Percentiles rank a stretch among this genome's conserved stretches.
Evolutionary conservation across 768 basidiomycete genomes (phyloP).

Genomic region (Lactarius tabidus): DNA sequence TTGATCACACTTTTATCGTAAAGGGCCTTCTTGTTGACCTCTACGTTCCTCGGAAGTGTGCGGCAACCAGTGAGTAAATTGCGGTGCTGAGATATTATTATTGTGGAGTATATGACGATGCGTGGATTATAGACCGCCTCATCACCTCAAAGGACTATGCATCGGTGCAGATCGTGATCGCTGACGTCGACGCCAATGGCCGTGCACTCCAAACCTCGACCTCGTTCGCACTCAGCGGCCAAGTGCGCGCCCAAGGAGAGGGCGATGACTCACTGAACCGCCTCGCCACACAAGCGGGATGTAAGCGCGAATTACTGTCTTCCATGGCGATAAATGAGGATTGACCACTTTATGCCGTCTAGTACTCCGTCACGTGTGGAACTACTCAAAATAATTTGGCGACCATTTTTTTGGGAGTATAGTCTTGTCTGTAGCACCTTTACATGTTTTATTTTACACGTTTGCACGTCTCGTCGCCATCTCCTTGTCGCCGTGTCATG

Average conservation of each 20-base stretch:
- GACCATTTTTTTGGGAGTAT: constrained; percentile 3
- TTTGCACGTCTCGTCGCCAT: no score
- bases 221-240: constrained; percentile 92
- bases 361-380: constrained; percentile 98
- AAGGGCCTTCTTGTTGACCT: constrained; percentile 99
- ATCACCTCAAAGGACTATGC: constrained; percentile 99
- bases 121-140: constrained; percentile 68
- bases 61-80: constrained; percentile 83
- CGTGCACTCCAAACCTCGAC: constrained; percentile 74
- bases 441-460: background rate
- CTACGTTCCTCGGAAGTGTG: constrained; percentile 99
- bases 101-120: constrained; percentile 7
- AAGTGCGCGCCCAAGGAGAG: constrained; percentile 93
- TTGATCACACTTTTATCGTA: background rate
- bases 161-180: constrained; percentile 93
- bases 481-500: no score
- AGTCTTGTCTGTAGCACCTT: constrained; percentile 9
- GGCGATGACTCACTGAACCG: constrained; percentile 95
- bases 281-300: constrained; percentile 89
- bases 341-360: constrained; percentile 19
- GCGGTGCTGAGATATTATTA: background rate
- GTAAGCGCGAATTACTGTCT: constrained; percentile 51
- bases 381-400: constrained; percentile 78
- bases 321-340: constrained; percentile 5
- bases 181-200: constrained; percentile 89